These are phyloP conservation scores for Fusarium guadeloupense DNA, from an alignment of 2,329 filamentous ascomycete genomes.

Conservation along the genomic window DNA sequence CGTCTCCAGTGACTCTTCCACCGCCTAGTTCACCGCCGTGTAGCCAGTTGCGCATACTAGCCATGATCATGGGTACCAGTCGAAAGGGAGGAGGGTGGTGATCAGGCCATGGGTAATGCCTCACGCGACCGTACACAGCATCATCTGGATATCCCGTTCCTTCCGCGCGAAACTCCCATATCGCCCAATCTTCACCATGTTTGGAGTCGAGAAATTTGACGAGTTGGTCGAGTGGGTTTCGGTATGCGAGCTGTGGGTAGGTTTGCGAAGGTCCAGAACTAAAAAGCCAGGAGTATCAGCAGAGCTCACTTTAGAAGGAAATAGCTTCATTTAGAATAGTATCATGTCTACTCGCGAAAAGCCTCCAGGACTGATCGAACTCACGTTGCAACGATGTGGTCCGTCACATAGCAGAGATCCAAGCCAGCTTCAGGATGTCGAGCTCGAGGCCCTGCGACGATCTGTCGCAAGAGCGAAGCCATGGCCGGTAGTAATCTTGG, in stretches of 20 bases:
- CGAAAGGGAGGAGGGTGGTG: conserved; percentile 96
- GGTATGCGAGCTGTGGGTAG: conserved; percentile 91
- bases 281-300: conserved; percentile 38
- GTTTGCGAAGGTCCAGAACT: conserved; percentile 91
- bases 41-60: conserved; percentile 91
- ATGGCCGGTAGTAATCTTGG: conserved; percentile 47
- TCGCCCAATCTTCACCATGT: conserved; percentile 86
- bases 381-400: conserved; percentile 74
- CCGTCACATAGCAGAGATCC: conserved; percentile 95
- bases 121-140: conserved; percentile 84
- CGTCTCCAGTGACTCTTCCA: conserved; percentile 19
- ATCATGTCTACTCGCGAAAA: not conserved
- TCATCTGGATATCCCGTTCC: conserved; percentile 94
- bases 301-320: not conserved
- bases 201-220: conserved; percentile 88
- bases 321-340: no score
- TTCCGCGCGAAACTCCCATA: conserved; percentile 98
- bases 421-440: conserved; percentile 87
- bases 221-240: conserved; percentile 88
- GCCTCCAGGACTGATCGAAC: conserved; percentile 25
- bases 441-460: conserved; percentile 86
- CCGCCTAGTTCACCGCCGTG: conserved; percentile 58
- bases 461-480: conserved; percentile 85
- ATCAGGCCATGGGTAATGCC: conserved; percentile 96
- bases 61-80: conserved; percentile 88